phyloP scores from a whole-genome alignment of 768 basidiomycete genomes.

The Naematelia aurantialba region DNA sequence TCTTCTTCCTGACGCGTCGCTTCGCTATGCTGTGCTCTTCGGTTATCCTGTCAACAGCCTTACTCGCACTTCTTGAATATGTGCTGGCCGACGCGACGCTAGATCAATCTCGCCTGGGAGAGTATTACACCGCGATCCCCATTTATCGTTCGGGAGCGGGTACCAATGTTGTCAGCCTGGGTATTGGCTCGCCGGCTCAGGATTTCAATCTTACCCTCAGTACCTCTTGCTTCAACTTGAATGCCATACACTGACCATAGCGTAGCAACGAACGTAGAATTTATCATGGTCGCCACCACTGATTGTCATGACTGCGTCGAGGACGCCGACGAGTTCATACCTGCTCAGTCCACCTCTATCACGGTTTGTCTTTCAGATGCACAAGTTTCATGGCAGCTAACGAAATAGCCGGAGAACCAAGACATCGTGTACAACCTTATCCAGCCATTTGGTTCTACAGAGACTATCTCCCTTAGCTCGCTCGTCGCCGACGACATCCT shows the following conservation, averaged over 20 bases:
- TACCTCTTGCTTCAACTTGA: neutral
- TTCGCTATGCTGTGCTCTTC: no score
- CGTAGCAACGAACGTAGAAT: conserved; percentile 43
- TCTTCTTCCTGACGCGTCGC: no score
- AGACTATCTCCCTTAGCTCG: neutral
- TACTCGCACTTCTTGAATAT: no score
- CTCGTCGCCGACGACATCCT: neutral
- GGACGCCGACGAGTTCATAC: conserved; percentile 10
- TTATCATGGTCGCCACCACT: conserved; percentile 31
- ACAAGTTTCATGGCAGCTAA: neutral
- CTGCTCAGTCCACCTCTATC: conserved; percentile 24
- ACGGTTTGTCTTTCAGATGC: conserved; percentile 12
- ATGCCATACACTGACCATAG: neutral
- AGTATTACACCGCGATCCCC: conserved; percentile 31
- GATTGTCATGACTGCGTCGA: conserved; percentile 27
- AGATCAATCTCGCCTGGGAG: conserved; percentile 27
- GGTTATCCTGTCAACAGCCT: neutral
- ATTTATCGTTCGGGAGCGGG: conserved; percentile 36
- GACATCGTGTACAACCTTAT: neutral
- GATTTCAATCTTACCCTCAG: conserved; percentile 42
- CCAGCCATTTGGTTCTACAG: neutral
- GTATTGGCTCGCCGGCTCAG: conserved; percentile 30
- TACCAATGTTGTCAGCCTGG: conserved; percentile 36
- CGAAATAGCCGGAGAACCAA: neutral
- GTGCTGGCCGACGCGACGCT: conserved; percentile 8